Evolutionary conservation across 139 green algal genomes (phyloP).

Genomic region (Chlorokybus atmophyticus): DNA sequence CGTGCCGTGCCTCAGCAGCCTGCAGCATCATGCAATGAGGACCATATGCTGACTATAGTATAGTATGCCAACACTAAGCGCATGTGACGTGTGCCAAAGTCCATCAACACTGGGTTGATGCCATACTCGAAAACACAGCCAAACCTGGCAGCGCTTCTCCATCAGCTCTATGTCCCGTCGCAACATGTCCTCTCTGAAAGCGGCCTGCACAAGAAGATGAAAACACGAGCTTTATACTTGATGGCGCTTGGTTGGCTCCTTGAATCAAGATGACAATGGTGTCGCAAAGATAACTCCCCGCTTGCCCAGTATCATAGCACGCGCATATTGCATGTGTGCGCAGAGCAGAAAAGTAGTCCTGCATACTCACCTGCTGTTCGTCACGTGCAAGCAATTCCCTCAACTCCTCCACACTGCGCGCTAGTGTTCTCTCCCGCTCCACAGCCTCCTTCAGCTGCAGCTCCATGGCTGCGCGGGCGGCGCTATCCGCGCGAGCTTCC

Average conservation of each 20-base stretch:
- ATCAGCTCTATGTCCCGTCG: slow-evolving; percentile 14
- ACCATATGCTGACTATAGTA: background rate
- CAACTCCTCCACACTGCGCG: slow-evolving; percentile 19
- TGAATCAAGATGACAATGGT: no score
- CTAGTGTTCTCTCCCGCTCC: slow-evolving; percentile 19
- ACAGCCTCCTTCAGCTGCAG: slow-evolving; percentile 15
- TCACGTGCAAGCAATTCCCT: slow-evolving; percentile 11
- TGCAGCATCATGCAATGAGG: slow-evolving; percentile 6
- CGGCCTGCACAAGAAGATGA: slow-evolving; percentile 11
- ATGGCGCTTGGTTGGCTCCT: no score
- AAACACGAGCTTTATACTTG: no score
- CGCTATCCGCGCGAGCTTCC: slow-evolving; percentile 16
- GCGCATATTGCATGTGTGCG: no score
- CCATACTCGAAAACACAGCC: background rate
- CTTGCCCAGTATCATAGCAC: no score
- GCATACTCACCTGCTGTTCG: slow-evolving; percentile 21
- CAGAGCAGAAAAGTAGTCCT: no score
- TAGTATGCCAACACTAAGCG: slow-evolving; percentile 1
- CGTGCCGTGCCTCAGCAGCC: slow-evolving; percentile 68
- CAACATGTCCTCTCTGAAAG: slow-evolving; percentile 22
- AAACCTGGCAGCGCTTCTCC: slow-evolving; percentile 27
- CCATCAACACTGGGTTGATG: background rate
- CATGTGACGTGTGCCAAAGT: background rate
- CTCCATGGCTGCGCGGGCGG: slow-evolving; percentile 10
- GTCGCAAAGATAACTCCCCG: no score